Evolutionary conservation across 768 basidiomycete species (phyloP).

Genomic region (Hygrocybe punicea): DNA sequence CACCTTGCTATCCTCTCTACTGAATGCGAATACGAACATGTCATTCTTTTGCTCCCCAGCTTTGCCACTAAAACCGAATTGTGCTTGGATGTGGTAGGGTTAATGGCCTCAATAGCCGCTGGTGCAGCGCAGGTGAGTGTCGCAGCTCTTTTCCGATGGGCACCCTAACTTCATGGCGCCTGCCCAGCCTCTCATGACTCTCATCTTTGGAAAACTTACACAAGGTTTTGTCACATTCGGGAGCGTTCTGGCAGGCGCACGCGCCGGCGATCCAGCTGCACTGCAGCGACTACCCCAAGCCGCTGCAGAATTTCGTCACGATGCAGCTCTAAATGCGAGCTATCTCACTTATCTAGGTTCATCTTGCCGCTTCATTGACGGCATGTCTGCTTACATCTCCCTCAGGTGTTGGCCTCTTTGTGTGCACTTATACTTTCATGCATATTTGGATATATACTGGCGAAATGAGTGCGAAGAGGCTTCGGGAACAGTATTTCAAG

Average conservation of each 20-base stretch:
- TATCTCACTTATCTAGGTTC: constrained; percentile 68
- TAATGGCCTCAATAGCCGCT: constrained; percentile 66
- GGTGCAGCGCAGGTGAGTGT: constrained; percentile 73
- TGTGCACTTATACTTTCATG: constrained; percentile 74
- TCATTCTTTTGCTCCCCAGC: constrained; percentile 32
- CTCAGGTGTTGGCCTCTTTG: constrained; percentile 69
- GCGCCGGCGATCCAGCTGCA: constrained; percentile 28
- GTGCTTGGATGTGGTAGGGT: constrained; percentile 61
- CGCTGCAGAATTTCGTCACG: constrained; percentile 48
- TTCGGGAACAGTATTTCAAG: constrained; percentile 78
- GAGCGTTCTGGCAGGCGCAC: constrained; percentile 18
- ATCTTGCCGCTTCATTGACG: constrained; percentile 1
- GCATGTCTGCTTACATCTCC: background rate
- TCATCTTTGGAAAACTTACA: constrained; percentile 82
- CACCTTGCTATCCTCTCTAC: background rate
- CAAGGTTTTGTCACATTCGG: constrained; percentile 67
- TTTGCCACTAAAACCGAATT: constrained; percentile 74
- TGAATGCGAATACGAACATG: no score
- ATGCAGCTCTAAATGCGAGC: constrained; percentile 55
- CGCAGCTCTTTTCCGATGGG: background rate
- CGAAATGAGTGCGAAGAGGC: constrained; percentile 79
- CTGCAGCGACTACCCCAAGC: constrained; percentile 30
- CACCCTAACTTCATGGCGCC: background rate
- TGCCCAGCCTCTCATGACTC: constrained; percentile 65
- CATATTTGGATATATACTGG: constrained; percentile 67